Conservation (phyloP, 768 basidiomycete genomes). For the Steccherinum ochraceum region DNA sequence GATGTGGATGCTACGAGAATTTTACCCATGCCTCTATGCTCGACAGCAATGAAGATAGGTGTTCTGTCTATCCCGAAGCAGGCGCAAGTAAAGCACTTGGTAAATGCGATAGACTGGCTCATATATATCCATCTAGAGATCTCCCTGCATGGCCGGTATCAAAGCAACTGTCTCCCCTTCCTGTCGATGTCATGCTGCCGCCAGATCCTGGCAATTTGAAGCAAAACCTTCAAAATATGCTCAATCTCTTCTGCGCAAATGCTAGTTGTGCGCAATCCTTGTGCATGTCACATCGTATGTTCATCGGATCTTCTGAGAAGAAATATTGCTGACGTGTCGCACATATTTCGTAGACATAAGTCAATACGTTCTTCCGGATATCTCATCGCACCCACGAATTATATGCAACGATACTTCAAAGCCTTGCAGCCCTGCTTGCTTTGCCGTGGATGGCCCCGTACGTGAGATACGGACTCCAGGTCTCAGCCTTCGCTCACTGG, state of each 20-base stretch:
- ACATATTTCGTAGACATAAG: too few relatives aligned
- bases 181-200: neutral
- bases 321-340: too few relatives aligned
- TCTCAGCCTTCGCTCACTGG: neutral
- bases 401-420: neutral
- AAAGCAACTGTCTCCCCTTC: neutral
- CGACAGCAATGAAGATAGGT: neutral
- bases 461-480: neutral
- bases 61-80: constrained; percentile 1
- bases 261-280: constrained; percentile 15
- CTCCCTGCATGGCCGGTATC: constrained; percentile 16
- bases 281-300: constrained; percentile 18
- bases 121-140: constrained; percentile 24
- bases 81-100: neutral
- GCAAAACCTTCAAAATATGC: constrained; percentile 1
- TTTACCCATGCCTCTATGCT: constrained; percentile 34
- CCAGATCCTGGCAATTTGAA: constrained; percentile 4
- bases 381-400: neutral
- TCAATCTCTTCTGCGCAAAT: constrained; percentile 18
- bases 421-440: neutral
- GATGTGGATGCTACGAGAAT: constrained; percentile 44
- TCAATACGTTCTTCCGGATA: too few relatives aligned
- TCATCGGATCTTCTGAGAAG: neutral
- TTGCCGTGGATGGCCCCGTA: neutral
- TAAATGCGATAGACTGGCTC: neutral